Conservation (phyloP, 371 early-diverging fungal species). For the Actinomortierella wolfii region DNA sequence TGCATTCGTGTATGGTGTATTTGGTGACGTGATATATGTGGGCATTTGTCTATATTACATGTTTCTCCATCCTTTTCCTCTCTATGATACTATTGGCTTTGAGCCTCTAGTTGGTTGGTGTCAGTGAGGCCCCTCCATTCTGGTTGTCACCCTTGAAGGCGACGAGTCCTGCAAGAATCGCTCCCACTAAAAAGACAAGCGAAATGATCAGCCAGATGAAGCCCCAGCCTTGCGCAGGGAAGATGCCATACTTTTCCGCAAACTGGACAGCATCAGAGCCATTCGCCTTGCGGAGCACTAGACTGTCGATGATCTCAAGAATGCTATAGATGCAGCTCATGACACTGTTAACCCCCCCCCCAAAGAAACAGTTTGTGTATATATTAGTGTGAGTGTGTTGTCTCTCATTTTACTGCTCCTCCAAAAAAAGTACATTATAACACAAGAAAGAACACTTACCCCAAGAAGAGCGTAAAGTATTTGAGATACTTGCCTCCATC, state of each 20-base stretch:
- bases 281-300: constrained; percentile 87
- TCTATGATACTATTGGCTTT: no score
- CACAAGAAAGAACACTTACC: constrained; percentile 50
- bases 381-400: neutral
- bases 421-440: no score
- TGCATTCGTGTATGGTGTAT: no score
- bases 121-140: no score
- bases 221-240: constrained; percentile 88
- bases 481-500: constrained; percentile 71
- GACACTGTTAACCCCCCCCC: constrained; percentile 52
- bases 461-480: constrained; percentile 91
- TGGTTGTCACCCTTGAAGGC: constrained; percentile 67
- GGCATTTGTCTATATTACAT: no score
- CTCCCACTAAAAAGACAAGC: constrained; percentile 75
- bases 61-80: neutral
- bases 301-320: constrained; percentile 95
- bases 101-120: neutral
- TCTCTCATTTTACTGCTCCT: neutral
- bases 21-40: no score
- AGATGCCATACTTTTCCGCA: constrained; percentile 79
- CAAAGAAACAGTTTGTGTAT: neutral
- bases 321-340: constrained; percentile 92
- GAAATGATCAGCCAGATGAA: constrained; percentile 88
- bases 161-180: constrained; percentile 78
- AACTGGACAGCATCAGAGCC: constrained; percentile 93